Base-by-base conservation (phyloP, 208 protist genomes). In the Histomonas meleagridis region DNA sequence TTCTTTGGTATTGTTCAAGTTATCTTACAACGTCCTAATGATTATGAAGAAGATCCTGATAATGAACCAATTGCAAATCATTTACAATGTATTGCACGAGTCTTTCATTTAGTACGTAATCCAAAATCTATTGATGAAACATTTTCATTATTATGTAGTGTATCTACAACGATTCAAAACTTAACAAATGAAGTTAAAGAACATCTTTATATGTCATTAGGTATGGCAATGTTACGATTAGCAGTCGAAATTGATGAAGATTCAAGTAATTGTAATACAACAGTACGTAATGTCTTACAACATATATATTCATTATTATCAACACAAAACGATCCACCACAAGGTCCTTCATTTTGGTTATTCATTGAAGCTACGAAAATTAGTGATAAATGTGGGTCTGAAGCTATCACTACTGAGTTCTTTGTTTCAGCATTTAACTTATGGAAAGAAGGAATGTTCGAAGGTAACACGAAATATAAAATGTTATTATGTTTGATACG, bases 381-480 rank as follows among this genome's bases (percentile, higher is more conserved):
- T 28, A 51, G 40, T 10, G 76, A 86, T 46, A 86, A 46, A 86
- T 86, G 23, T 46, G 76, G 76, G 18, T 55, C 76, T 40, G 76
- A 51, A 55, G 76, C 40, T 21, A 86, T 86, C 26, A 86, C 76
- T 32, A 86, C 76, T 55, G 76, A 86, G 35, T 86, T 86, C 76
- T 86, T 86, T 28, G 46, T 46, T 38, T 51, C 43, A 5, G 40
- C 76, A 5, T n/a, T 86, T 32, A 86, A 48, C n/a, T 38, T 86
- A 14, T 86, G 76, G 76, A 86, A 86, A 48, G 76, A 86, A 46
- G 40, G 46, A 16, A 43, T 86, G 46, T 40, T 86, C 26, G 76
- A 86, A 5, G 2, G 23, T 26, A 43, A 43, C 40, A 32, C 38
- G 7, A 86, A 46, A 86, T 86, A 40, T 46, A 86, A 46, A 57